Evolutionary conservation across 495 filamentous ascomycete genomes (phyloP).

Genomic region (Chaetomium tenue): DNA sequence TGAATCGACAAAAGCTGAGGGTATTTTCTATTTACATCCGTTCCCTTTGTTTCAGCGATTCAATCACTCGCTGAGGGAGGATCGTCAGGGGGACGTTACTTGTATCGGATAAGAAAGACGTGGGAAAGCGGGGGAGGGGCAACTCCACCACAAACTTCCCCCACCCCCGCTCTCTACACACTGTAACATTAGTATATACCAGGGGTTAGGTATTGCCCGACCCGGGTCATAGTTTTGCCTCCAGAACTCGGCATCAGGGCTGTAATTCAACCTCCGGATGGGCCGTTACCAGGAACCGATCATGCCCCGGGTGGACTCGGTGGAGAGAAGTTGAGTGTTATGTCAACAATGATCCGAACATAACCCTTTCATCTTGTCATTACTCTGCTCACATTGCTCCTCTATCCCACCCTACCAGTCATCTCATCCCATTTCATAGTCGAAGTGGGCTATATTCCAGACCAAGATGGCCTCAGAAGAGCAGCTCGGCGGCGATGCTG

Average conservation of each 20-base stretch:
- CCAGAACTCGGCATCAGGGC: constrained; percentile 14
- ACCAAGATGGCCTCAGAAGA: constrained; percentile 19
- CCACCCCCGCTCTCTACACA: neutral
- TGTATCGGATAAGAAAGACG: neutral
- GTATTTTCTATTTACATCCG: no score
- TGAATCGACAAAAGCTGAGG: no score
- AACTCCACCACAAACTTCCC: constrained; percentile 2
- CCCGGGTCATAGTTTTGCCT: constrained; percentile 34
- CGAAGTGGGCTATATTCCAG: neutral
- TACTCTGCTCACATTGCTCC: neutral
- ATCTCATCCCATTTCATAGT: neutral
- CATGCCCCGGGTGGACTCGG: constrained; percentile 8
- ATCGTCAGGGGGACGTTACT: neutral
- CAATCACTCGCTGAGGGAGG: no score
- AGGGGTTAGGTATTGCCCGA: neutral
- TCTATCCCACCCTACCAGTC: neutral
- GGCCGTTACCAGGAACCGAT: neutral
- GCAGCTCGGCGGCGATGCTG: constrained; percentile 21
- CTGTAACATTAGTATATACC: neutral
- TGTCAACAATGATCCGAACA: no score
- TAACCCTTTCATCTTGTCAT: no score
- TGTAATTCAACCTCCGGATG: constrained; percentile 27
- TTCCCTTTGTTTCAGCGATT: no score
- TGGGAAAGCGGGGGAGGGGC: constrained; percentile 18
- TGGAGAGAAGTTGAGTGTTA: no score